Evolutionary conservation across 2,329 filamentous ascomycete genomes (phyloP).

Genomic region (Neonectria coccinea): DNA sequence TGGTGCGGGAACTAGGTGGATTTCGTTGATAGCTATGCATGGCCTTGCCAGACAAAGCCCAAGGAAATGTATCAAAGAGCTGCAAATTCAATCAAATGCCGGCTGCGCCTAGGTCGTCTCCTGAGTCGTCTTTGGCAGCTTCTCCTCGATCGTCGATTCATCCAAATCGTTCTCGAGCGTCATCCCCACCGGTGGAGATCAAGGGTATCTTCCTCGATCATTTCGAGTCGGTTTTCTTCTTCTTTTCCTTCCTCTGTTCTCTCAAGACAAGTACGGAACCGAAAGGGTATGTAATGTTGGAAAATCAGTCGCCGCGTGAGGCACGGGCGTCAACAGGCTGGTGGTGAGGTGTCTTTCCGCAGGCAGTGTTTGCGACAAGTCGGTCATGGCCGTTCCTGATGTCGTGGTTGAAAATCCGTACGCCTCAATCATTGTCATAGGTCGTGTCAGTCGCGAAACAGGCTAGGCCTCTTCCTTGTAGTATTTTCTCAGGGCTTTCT

Average conservation of each 20-base stretch:
- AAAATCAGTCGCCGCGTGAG: constrained; percentile 17
- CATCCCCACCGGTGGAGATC: constrained; percentile 18
- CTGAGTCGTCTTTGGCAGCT: constrained; percentile 15
- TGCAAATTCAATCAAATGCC: constrained; percentile 23
- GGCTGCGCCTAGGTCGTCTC: constrained; percentile 6
- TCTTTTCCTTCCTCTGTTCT: constrained; percentile 8
- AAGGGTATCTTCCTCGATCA: constrained; percentile 26
- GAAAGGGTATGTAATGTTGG: constrained; percentile 22
- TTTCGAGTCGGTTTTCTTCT: constrained; percentile 16
- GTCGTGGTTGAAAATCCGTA: not conserved
- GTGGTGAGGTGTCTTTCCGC: not conserved
- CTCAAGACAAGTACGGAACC: constrained; percentile 16
- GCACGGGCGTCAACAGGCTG: constrained; percentile 8
- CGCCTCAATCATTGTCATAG: constrained; percentile 12
- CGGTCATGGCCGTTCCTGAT: not conserved
- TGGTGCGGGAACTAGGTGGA: constrained; percentile 21
- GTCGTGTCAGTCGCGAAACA: not conserved
- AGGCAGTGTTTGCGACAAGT: not conserved
- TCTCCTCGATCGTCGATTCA: constrained; percentile 22
- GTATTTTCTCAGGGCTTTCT: constrained; percentile 76
- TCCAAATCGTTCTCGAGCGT: constrained; percentile 20
- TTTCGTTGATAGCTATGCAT: constrained; percentile 28
- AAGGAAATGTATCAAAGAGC: constrained; percentile 11
- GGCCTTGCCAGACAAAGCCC: constrained; percentile 11
- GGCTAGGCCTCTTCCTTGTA: constrained; percentile 53